Conservation (phyloP, 768 basidiomycete species). For the Hortiboletus flavorubellus region DNA sequence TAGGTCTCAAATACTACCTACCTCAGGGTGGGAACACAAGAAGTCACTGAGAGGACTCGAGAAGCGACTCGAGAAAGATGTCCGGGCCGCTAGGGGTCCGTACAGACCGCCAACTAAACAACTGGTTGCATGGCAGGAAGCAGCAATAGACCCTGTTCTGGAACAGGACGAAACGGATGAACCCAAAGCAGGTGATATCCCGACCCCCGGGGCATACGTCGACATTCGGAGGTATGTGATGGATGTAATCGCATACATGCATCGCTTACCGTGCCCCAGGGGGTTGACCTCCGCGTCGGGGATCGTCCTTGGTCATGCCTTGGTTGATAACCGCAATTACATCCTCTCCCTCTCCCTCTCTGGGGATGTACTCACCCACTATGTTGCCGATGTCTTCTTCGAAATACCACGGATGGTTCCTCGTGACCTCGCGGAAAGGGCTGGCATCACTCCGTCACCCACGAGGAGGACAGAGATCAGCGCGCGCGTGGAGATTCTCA, state of each 20-base stretch:
- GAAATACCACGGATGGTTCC: constrained; percentile 55
- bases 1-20: constrained; percentile 20
- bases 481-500: constrained; percentile 66
- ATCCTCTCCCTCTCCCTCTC: constrained; percentile 30
- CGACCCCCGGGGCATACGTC: constrained; percentile 47
- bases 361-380: constrained; percentile 53
- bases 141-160: constrained; percentile 10
- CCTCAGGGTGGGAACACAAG: constrained; percentile 37
- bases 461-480: constrained; percentile 36
- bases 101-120: constrained; percentile 24
- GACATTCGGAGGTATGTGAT: constrained; percentile 47
- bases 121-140: constrained; percentile 25
- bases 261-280: constrained; percentile 18
- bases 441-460: constrained; percentile 38
- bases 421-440: constrained; percentile 43
- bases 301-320: constrained; percentile 28
- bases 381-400: constrained; percentile 55
- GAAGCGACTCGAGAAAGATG: constrained; percentile 32
- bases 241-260: neutral
- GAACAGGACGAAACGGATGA: constrained; percentile 15
- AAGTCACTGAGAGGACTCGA: constrained; percentile 38
- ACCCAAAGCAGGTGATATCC: constrained; percentile 15
- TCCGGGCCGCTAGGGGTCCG: constrained; percentile 11
- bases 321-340: constrained; percentile 30
- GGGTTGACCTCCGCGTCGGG: constrained; percentile 22